Base-by-base conservation (phyloP, 108 stramenopile genomes). In the Stephanodiscus triporus region DNA sequence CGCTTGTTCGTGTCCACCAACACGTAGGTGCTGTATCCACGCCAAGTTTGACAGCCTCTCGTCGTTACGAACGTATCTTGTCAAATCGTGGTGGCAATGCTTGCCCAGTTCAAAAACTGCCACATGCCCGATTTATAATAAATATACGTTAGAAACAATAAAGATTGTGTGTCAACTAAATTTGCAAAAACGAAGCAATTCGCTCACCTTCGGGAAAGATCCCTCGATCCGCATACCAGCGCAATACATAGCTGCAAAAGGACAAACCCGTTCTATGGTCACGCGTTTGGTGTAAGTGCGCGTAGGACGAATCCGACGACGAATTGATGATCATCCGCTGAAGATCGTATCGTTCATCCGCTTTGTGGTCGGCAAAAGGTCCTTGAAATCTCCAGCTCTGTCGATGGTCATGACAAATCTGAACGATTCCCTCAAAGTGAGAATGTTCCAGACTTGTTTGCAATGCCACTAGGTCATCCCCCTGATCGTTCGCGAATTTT, bases 391-490 rank as follows among this genome's bases (percentile, higher is more conserved):
- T 75, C 80, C 80, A 81, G 30, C 69, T 81, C 22, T 54, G 26
- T 14, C 69, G 68, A 63, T 81, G 73, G n/a, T 81, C 80, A 40
- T 81, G 74, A 23, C 80, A 81, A 50, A 81, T 75, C 54, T 81
- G 74, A 17, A 81, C 80, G 48, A 81, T 81, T 22, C 80, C 80
- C 47, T 75, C 73, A 61, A 76, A 81, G 74, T 60, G 42, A 27
- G 60, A 63, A 59, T 81, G 80, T 19, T 11, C 64, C 27, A 76
- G 58, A 19, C 74, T 75, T 4, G 62, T 76, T 22, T 75, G 1
- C 50, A 81, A 50, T 7, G 74, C 80, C 43, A 38, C 51, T 27
- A 78, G 56, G 42, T 78, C 77, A 53, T 58, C 63, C 17, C 30
- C 70, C 22, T 77, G 48, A 42, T 47, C 56, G 34, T 78, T 78